phyloP scores from a whole-genome alignment of 106 monocot genomes.

The Dendrobium officinale region DNA sequence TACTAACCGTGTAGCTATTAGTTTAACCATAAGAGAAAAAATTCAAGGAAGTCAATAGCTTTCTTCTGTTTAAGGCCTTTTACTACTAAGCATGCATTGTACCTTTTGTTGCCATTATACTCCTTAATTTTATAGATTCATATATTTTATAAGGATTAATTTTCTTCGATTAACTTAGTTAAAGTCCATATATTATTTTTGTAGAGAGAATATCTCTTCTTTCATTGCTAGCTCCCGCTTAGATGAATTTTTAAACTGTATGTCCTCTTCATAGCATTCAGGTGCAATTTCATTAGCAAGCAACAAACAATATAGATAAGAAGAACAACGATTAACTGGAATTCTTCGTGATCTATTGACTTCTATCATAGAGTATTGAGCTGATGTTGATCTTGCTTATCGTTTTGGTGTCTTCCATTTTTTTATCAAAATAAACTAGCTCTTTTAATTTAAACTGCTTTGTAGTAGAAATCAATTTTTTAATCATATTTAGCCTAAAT shows the following conservation, averaged over 20 bases:
- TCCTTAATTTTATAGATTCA: background rate
- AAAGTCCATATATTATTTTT: background rate
- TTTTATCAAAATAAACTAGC: no score
- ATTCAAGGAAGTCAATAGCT: background rate
- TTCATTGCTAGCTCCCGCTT: background rate
- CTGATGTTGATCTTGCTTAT: no score
- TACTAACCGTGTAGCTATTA: background rate
- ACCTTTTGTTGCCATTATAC: background rate
- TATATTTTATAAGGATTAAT: background rate
- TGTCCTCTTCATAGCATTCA: background rate
- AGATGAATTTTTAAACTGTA: background rate
- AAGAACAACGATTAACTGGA: no score
- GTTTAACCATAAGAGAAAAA: background rate
- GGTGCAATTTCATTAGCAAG: background rate
- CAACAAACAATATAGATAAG: background rate
- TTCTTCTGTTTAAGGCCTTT: background rate
- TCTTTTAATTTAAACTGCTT: no score
- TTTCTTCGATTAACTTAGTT: background rate
- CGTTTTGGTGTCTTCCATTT: no score
- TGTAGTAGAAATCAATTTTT: no score
- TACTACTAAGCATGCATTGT: background rate
- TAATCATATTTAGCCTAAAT: no score
- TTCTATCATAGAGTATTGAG: no score
- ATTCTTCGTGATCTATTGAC: no score
- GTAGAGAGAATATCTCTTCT: background rate